phyloP scores from a whole-genome alignment of 352 stramenopile species.

The Phytopythium montanum region DNA sequence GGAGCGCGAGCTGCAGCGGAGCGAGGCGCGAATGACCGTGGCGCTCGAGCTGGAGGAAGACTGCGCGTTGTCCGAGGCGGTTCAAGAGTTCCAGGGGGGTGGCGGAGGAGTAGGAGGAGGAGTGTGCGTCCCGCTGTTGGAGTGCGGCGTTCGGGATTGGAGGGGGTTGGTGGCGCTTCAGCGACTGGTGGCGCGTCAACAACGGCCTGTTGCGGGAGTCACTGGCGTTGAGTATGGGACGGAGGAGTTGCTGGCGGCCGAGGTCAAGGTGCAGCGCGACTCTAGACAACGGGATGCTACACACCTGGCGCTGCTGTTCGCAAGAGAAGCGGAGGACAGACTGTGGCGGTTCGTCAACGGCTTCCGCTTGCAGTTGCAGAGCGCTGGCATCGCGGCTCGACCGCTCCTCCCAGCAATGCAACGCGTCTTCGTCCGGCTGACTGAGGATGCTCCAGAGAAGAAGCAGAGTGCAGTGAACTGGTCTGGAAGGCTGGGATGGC shows the following conservation, averaged over 20 bases:
- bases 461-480: constrained; percentile 5
- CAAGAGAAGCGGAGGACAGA: constrained; percentile 23
- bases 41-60: constrained; percentile 16
- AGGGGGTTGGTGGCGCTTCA: constrained; percentile 45
- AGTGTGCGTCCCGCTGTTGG: constrained; percentile 30
- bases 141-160: constrained; percentile 48
- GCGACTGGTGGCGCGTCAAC: constrained; percentile 27
- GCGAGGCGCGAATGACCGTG: constrained; percentile 21
- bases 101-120: background rate
- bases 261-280: constrained; percentile 19
- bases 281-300: constrained; percentile 22
- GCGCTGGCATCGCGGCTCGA: constrained; percentile 28
- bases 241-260: constrained; percentile 19
- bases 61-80: constrained; percentile 2
- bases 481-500: constrained; percentile 8
- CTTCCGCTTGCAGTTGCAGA: constrained; percentile 41
- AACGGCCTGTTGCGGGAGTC: constrained; percentile 14
- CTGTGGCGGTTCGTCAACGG: constrained; percentile 43
- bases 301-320: constrained; percentile 29
- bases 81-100: constrained; percentile 7
- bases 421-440: constrained; percentile 14
- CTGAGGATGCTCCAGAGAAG: constrained; percentile 12
- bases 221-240: background rate
- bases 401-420: constrained; percentile 17
- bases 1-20: constrained; percentile 20